Evolutionary conservation across 1,284 basidiomycete genomes (phyloP), one percentile per base, ranked within the genome.

Genomic region (Ganoderma lingzhi): DNA sequence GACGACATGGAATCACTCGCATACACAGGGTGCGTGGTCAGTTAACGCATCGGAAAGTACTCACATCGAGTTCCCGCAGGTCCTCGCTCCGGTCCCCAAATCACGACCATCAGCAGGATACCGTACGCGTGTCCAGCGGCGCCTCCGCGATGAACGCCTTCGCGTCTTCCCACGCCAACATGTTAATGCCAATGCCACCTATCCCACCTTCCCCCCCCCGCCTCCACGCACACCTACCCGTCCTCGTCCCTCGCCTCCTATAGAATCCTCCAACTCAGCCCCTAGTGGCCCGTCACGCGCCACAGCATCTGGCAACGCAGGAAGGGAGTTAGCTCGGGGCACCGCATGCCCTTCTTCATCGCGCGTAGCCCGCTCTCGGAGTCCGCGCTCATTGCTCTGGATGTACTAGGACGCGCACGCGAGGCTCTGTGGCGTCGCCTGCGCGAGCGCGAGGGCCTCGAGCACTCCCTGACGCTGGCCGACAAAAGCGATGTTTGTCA

Each of bases 131-230:
- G 37, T 5, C 9, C 5, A n/a, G n/a, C 0, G 89, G 87, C 0
- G 88, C 88, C 53, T 85, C 78, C 0, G 80, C 76, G 3, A 88
- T 80, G 73, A 85, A 90, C 1, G 79, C 78, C 70, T 86, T 86
- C 3, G 88, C 82, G 71, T 91, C 89, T 37, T 90, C 88, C 70
- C 84, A 76, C 1, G 89, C 86, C 42, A 78, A 81, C 66, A 76
- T 84, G 64, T 73, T 71, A 87, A 87, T 51, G 86, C 82, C 0
- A 86, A n/a, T n/a, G n/a, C n/a, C n/a, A n/a, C n/a, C n/a, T n/a
- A n/a, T n/a, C n/a, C n/a, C n/a, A n/a, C n/a, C n/a, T n/a, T n/a
- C n/a, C n/a, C n/a, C n/a, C n/a, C n/a, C n/a, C 82, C 0, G 87
- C 89, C 72, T 89, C 85, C 19, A 86, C 84, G 82, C 85, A 87